These are phyloP conservation scores for Paraphaeosphaeria minitans DNA, from an alignment of 2,329 filamentous ascomycete genomes.

Conservation along the genomic window DNA sequence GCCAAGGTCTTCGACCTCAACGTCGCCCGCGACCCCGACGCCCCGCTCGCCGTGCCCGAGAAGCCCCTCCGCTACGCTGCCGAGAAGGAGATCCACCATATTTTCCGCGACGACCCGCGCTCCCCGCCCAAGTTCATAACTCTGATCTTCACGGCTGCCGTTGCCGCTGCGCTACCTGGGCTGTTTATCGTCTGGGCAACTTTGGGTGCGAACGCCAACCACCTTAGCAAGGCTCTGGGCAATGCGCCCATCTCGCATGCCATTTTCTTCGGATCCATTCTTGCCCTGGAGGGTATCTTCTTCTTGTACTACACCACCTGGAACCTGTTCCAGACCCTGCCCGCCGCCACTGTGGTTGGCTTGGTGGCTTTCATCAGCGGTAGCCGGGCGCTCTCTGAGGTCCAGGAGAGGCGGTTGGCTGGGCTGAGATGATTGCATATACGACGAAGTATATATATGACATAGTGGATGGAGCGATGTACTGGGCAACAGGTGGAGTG, in stretches of 20 bases:
- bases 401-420: constrained; percentile 83
- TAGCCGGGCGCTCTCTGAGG: constrained; percentile 87
- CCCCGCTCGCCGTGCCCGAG: constrained; percentile 65
- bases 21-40: constrained; percentile 66
- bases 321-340: constrained; percentile 89
- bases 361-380: constrained; percentile 82
- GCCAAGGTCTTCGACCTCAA: constrained; percentile 74
- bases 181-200: constrained; percentile 76
- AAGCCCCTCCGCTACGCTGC: constrained; percentile 82
- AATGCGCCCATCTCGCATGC: constrained; percentile 79
- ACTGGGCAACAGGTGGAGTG: neutral
- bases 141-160: constrained; percentile 73
- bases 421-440: constrained; percentile 61
- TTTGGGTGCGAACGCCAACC: constrained; percentile 81
- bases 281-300: constrained; percentile 89
- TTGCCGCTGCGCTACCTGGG: constrained; percentile 74
- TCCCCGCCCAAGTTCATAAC: constrained; percentile 83
- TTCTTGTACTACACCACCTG: constrained; percentile 92
- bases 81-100: constrained; percentile 84
- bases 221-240: constrained; percentile 75
- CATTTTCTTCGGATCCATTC: constrained; percentile 83
- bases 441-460: neutral
- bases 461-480: neutral
- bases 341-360: constrained; percentile 70
- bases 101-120: constrained; percentile 78